Conservation (phyloP, 257 asterid genomes). For the Solanum sitiens region DNA sequence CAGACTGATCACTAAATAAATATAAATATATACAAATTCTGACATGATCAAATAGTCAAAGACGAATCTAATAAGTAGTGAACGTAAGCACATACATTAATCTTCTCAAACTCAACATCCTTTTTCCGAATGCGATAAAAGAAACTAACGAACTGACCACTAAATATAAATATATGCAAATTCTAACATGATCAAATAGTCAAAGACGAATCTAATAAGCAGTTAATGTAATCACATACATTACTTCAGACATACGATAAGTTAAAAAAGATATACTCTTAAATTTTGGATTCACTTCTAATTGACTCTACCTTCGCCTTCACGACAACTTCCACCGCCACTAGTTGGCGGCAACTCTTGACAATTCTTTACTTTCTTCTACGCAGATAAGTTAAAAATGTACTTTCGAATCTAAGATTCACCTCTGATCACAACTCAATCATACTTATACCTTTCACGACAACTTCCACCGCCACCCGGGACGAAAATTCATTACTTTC, state of each 20-base stretch:
- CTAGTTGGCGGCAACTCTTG: too few species aligned
- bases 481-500: neutral
- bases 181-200: neutral
- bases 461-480: neutral
- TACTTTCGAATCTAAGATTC: neutral
- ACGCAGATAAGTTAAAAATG: neutral
- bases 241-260: neutral
- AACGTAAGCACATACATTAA: neutral
- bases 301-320: too few species aligned
- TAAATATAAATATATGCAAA: neutral
- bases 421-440: neutral
- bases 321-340: too few species aligned
- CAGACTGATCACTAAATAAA: neutral
- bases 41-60: neutral
- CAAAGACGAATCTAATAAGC: neutral
- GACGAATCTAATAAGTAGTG: neutral
- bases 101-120: neutral
- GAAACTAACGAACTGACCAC: neutral
- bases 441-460: accelerated
- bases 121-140: neutral
- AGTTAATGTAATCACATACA: neutral
- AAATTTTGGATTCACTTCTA: neutral
- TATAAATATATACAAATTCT: neutral
- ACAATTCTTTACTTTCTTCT: neutral
- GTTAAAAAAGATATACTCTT: neutral